phyloP scores from a whole-genome alignment of 106 monocot species.

The Vanilla planifolia region DNA sequence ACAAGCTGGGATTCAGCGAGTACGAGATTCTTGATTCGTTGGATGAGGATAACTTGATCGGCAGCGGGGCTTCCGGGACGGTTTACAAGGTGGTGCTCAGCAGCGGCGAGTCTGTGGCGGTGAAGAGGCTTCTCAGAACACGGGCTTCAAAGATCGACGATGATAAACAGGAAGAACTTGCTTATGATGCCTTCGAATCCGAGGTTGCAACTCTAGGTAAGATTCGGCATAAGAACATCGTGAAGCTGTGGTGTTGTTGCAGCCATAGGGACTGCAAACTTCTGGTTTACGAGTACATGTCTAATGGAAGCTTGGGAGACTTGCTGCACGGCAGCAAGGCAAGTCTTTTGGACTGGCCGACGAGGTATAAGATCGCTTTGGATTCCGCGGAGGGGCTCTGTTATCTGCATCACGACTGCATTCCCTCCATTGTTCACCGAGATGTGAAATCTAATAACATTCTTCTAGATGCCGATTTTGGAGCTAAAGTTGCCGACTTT shows the following conservation, averaged over 20 bases:
- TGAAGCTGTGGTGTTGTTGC: slow-evolving; percentile 19
- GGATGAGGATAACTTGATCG: slow-evolving; percentile 37
- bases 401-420: slow-evolving; percentile 26
- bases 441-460: slow-evolving; percentile 32
- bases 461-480: slow-evolving; percentile 14
- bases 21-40: slow-evolving; percentile 25
- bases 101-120: slow-evolving; percentile 27
- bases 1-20: slow-evolving; percentile 45
- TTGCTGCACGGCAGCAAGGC: slow-evolving; percentile 12
- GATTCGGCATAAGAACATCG: slow-evolving; percentile 24
- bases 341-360: slow-evolving; percentile 15
- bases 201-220: slow-evolving; percentile 15
- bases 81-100: slow-evolving; percentile 38
- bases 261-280: slow-evolving; percentile 13
- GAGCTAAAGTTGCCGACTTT: slow-evolving; percentile 34
- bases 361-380: slow-evolving; percentile 21
- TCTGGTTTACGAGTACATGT: slow-evolving; percentile 27
- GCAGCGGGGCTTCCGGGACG: slow-evolving; percentile 34
- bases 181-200: slow-evolving; percentile 9
- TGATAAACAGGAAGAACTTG: background rate
- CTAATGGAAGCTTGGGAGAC: slow-evolving; percentile 25
- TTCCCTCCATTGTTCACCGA: slow-evolving; percentile 20
- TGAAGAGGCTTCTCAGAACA: slow-evolving; percentile 32
- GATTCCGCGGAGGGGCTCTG: slow-evolving; percentile 24
- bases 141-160: background rate